Percentiles rank a stretch among this genome's conserved stretches.
These are phyloP conservation scores for Claviceps quebecensis DNA, from an alignment of 2,329 filamentous ascomycete species.

Conservation along the genomic window DNA sequence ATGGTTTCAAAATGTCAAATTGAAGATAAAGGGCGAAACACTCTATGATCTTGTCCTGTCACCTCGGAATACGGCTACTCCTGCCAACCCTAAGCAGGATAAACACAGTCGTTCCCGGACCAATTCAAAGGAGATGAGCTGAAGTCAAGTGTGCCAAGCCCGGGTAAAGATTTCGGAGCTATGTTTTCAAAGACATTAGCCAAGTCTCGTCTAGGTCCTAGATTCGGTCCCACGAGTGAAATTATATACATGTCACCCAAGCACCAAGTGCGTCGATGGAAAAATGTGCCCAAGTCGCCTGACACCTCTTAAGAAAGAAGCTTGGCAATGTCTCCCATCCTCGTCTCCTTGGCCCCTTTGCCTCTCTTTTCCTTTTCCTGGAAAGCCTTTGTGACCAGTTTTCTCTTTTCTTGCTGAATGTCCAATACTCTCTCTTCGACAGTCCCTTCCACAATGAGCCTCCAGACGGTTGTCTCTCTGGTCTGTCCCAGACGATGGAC, in stretches of 20 bases:
- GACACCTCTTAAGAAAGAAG: conserved; percentile 21
- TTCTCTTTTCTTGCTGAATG: conserved; percentile 66
- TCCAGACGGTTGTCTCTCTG: conserved; percentile 63
- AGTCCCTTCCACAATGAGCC: conserved; percentile 65
- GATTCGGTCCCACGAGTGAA: neutral
- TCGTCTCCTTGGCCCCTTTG: conserved; percentile 41
- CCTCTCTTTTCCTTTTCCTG: conserved; percentile 45
- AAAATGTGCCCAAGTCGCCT: neutral
- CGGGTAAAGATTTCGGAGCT: too few species aligned
- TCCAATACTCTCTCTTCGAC: conserved; percentile 71
- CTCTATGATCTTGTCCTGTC: neutral
- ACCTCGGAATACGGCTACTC: neutral
- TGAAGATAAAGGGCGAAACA: neutral
- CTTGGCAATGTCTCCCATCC: conserved; percentile 40
- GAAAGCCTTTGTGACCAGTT: conserved; percentile 66
- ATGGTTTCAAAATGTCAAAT: too few species aligned
- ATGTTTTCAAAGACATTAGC: neutral
- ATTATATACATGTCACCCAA: too few species aligned
- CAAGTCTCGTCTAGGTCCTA: neutral
- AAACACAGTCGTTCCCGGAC: neutral
- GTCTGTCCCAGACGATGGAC: conserved; percentile 79
- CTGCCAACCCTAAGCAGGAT: neutral
- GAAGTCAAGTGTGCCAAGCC: too few species aligned
- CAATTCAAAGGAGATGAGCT: too few species aligned
- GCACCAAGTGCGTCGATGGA: neutral